Conservation (phyloP, 1,284 basidiomycete species). For the Porphyrellus sp. region DNA sequence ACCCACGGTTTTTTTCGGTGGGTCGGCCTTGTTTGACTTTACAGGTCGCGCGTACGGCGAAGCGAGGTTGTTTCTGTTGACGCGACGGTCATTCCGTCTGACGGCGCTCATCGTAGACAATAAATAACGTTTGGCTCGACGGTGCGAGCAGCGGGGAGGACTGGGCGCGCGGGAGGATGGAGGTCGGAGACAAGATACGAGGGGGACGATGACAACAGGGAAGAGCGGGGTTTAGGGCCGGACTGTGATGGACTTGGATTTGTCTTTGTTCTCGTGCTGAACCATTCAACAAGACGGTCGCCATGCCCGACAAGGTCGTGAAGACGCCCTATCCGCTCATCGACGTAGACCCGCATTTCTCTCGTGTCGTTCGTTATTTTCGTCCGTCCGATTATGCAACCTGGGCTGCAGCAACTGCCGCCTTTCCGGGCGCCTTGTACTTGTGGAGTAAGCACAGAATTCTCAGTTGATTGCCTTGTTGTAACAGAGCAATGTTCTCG, state of each 20-base stretch:
- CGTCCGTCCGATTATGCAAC: conserved; percentile 83
- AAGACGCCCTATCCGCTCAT: conserved; percentile 79
- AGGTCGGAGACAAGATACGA: conserved; percentile 19
- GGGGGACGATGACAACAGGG: conserved; percentile 15
- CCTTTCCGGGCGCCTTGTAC: conserved; percentile 73
- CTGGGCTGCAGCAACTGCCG: conserved; percentile 81
- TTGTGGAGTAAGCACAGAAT: conserved; percentile 57
- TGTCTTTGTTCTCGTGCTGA: conserved; percentile 1
- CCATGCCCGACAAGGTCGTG: conserved; percentile 71
- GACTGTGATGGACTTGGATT: conserved; percentile 15
- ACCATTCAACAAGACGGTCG: conserved; percentile 8
- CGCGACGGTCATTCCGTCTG: conserved; percentile 44
- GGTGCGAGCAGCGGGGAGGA: conserved; percentile 4
- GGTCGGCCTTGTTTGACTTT: conserved; percentile 14
- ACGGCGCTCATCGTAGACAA: conserved; percentile 46
- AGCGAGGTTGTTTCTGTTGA: conserved; percentile 36
- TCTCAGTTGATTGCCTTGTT: conserved; percentile 1
- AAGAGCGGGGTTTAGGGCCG: conserved; percentile 32
- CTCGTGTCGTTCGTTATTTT: conserved; percentile 87
- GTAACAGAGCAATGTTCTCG: conserved; percentile 14
- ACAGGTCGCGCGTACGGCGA: conserved; percentile 37
- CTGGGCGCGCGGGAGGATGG: conserved; percentile 12
- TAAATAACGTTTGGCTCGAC: conserved; percentile 3
- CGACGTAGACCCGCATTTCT: conserved; percentile 90
- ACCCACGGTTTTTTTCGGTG: conserved; percentile 47